Evolutionary conservation across 345 rosid species (phyloP).

Genomic region (Melaleuca quinquenervia): DNA sequence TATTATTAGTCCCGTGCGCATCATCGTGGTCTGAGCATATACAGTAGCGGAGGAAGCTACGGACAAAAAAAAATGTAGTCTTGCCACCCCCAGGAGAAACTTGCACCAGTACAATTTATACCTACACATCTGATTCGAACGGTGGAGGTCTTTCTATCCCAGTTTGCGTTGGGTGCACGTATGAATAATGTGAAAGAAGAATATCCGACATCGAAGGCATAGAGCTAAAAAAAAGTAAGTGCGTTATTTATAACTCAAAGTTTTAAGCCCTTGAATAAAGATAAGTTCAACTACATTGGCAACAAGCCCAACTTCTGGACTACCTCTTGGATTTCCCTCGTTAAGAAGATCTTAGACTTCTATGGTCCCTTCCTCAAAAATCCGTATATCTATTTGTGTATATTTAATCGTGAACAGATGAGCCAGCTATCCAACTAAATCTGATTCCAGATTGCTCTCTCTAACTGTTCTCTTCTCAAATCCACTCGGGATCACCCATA

Average conservation of each 20-base stretch:
- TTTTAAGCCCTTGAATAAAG: not conserved
- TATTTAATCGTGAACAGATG: not conserved
- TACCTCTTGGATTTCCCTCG: not conserved
- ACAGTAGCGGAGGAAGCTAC: not conserved
- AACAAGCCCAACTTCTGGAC: not conserved
- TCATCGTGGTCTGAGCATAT: not conserved
- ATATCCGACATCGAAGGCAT: not conserved
- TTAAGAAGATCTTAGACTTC: not conserved
- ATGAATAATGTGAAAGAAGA: not conserved
- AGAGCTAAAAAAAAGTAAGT: not conserved
- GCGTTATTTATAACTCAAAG: not conserved
- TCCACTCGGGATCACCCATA: not conserved
- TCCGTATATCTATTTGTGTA: not conserved
- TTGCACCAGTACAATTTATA: not conserved
- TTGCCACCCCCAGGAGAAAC: not conserved
- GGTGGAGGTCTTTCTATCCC: not conserved
- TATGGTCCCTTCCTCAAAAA: not conserved
- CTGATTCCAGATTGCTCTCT: not conserved
- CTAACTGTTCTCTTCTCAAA: not conserved
- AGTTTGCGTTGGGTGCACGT: not conserved
- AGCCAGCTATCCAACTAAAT: not conserved
- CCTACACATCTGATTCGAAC: not conserved
- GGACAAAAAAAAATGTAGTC: not conserved
- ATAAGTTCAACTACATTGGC: not conserved
- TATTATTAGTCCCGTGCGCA: not conserved